Evolutionary conservation across 2,329 filamentous ascomycete genomes (phyloP), one percentile per base, ranked within the genome.

Genomic region (Cercospora nicotianae): DNA sequence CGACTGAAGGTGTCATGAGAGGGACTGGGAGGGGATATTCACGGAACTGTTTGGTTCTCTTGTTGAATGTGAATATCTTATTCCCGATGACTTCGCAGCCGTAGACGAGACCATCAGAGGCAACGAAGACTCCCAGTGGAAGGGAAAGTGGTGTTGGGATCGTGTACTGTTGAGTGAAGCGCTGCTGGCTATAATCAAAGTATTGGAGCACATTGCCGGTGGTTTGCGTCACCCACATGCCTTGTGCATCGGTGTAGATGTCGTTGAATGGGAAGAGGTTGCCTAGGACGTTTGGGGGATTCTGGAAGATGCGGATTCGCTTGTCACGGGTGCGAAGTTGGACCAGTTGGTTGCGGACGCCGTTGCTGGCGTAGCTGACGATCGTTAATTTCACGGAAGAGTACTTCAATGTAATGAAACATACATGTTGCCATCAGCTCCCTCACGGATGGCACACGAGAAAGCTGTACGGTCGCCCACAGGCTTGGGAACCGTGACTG

Each of bases 201-300:
- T 64, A 70, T 1, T 66, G 64, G 36, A 73, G 51, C 7, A 67
- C 58, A n/a, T 71, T 70, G 6, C 66, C 70, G 16, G 68, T 72
- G 1, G 71, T 74, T 33, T 71, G 68, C 1, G 71, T 73, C 13
- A 71, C 64, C 55, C 68, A 74, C 23, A 74, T 71, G 23, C 72
- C 72, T 42, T 68, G 63, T 1, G 39, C 13, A 23, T 65, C 71
- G 31, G 67, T 51, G 55, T 63, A 72, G 9, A 74, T 18, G 39
- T 74, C 72, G 31, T 74, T 73, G 51, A 73, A 71, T 1, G 67
- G 68, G 36, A 72, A 67, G 7, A 74, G 64, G 36, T 74, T 71
- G 3, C 72, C 72, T 0, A 63, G 31, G 2, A 68, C 64, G 58
- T 70, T 73, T 10, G 61, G 36, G 2, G 68, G 70, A 4, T 64